phyloP scores from a whole-genome alignment of 2,329 filamentous ascomycete genomes.

The Clonostachys rosea region DNA sequence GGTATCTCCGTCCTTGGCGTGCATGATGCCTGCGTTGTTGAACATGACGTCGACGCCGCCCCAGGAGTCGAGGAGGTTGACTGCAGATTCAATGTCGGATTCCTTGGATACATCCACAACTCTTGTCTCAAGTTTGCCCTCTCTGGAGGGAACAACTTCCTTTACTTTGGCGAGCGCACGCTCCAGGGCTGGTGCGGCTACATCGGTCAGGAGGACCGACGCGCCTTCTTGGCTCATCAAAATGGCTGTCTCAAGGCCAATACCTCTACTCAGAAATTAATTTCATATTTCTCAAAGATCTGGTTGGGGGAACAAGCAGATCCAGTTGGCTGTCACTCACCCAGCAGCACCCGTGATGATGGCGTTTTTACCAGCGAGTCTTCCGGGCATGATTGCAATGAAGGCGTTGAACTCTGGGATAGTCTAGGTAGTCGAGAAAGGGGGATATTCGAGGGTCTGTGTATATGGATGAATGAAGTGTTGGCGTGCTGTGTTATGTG shows the following conservation, averaged over 20 bases:
- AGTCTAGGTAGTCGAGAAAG: too few species aligned
- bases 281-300: constrained; percentile 14
- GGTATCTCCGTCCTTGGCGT: constrained; percentile 59
- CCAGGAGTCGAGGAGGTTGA: constrained; percentile 61
- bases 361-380: constrained; percentile 21
- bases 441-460: too few species aligned
- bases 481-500: too few species aligned
- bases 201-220: constrained; percentile 66
- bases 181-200: constrained; percentile 59
- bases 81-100: constrained; percentile 53
- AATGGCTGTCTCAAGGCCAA: constrained; percentile 70
- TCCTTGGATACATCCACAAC: constrained; percentile 68
- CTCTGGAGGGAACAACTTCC: constrained; percentile 43
- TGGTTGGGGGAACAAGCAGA: neutral
- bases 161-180: constrained; percentile 57
- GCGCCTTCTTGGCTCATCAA: constrained; percentile 70
- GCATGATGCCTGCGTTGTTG: constrained; percentile 81
- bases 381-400: constrained; percentile 8
- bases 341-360: constrained; percentile 67
- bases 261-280: constrained; percentile 46
- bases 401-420: too few species aligned
- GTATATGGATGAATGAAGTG: too few species aligned
- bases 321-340: constrained; percentile 38
- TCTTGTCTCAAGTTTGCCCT: constrained; percentile 41
- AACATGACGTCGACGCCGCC: constrained; percentile 72